Conservation (phyloP, 2,329 filamentous ascomycete genomes). For the Lachnellula cervina region DNA sequence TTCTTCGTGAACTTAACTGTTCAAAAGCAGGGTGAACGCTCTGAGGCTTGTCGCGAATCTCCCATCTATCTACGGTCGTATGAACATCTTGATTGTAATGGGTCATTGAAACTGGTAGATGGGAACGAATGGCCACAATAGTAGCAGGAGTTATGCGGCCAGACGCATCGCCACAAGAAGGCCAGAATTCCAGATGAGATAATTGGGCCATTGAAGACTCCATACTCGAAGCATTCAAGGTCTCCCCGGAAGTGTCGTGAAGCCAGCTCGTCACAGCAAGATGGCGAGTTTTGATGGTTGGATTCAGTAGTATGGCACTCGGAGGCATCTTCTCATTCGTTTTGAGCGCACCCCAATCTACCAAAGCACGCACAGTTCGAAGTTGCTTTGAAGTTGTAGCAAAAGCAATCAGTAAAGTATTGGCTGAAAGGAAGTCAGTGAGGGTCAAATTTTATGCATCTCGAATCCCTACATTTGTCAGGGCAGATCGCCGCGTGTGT, state of each 20-base stretch:
- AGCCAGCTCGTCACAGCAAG: slow-evolving; percentile 53
- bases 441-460: neutral
- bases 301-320: slow-evolving; percentile 43
- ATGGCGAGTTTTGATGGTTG: slow-evolving; percentile 50
- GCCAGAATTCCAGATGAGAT: slow-evolving; percentile 70
- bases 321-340: slow-evolving; percentile 50
- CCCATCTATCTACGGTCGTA: slow-evolving; percentile 80
- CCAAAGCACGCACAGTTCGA: slow-evolving; percentile 65
- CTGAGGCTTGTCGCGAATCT: slow-evolving; percentile 62
- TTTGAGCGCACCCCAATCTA: slow-evolving; percentile 66
- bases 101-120: slow-evolving; percentile 46
- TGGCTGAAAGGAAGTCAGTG: slow-evolving; percentile 18
- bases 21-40: slow-evolving; percentile 71
- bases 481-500: slow-evolving; percentile 74
- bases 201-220: slow-evolving; percentile 55
- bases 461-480: slow-evolving; percentile 59
- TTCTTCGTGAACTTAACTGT: slow-evolving; percentile 63
- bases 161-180: slow-evolving; percentile 55
- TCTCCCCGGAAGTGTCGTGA: slow-evolving; percentile 19
- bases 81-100: slow-evolving; percentile 60
- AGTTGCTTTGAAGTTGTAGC: slow-evolving; percentile 68
- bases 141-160: slow-evolving; percentile 43
- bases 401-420: slow-evolving; percentile 58
- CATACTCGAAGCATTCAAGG: slow-evolving; percentile 38
- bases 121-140: slow-evolving; percentile 69